These are phyloP conservation scores for Lithospermum erythrorhizon DNA, from an alignment of 257 asterid genomes.

Conservation along the genomic window DNA sequence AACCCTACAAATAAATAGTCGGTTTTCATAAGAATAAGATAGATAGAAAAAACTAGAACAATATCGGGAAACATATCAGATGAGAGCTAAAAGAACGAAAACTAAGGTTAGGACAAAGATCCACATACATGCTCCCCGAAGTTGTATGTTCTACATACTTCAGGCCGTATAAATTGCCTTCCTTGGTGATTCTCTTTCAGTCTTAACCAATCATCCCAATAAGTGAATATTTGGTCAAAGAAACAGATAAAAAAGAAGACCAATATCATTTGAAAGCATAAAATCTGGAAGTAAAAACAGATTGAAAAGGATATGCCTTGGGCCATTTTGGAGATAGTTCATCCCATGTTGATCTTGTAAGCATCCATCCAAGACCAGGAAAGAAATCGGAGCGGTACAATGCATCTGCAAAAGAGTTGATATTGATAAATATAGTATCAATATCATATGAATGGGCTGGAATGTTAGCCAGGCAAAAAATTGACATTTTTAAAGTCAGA, in stretches of 20 bases:
- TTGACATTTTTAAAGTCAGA: too few relatives aligned
- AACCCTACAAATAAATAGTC: conserved; percentile 43
- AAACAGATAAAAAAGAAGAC: conserved; percentile 20
- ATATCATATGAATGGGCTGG: too few relatives aligned
- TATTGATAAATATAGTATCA: too few relatives aligned
- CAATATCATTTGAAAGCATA: neutral
- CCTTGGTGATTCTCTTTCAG: conserved; percentile 82
- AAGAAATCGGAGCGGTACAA: conserved; percentile 96
- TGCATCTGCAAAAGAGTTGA: conserved; percentile 47
- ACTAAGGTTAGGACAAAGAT: neutral
- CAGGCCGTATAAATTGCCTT: conserved; percentile 92
- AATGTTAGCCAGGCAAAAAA: too few relatives aligned
- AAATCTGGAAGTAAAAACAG: conserved; percentile 2
- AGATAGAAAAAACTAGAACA: neutral
- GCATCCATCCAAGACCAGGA: conserved; percentile 99
- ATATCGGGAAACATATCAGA: too few relatives aligned
- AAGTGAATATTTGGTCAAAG: conserved; percentile 77
- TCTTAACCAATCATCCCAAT: conserved; percentile 99
- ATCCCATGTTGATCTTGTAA: conserved; percentile 78
- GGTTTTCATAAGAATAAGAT: conserved; percentile 13
- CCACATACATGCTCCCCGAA: conserved; percentile 94
- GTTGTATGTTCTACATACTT: conserved; percentile 95
- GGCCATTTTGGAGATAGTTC: conserved; percentile 99
- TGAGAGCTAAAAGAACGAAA: neutral
- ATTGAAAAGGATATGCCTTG: conserved; percentile 87